Percentiles rank a stretch among this genome's conserved stretches.
phyloP scores from a whole-genome alignment of 345 rosid genomes.

The Heritiera fomes region DNA sequence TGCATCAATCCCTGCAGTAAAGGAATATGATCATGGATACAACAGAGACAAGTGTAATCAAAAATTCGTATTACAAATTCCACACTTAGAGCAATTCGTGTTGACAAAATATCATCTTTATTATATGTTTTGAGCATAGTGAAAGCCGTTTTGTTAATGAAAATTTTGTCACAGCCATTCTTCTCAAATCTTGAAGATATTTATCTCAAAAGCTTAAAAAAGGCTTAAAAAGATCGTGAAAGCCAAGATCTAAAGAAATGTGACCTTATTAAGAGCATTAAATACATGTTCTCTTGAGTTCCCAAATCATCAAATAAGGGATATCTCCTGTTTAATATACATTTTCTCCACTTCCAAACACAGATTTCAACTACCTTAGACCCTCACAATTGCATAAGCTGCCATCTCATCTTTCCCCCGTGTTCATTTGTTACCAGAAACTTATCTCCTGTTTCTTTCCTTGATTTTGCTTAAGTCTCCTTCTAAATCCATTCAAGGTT shows the following conservation, averaged over 20 bases:
- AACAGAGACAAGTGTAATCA: not conserved
- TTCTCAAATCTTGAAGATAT: not conserved
- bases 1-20: conserved; percentile 79
- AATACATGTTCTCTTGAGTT: not conserved
- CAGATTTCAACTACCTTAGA: not conserved
- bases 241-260: not conserved
- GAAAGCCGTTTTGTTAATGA: conserved; percentile 3
- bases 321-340: not conserved
- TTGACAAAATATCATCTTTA: not conserved
- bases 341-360: not conserved
- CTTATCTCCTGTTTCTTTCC: not conserved
- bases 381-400: conserved; percentile 4
- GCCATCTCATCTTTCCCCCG: not conserved
- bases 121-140: not conserved
- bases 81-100: not conserved
- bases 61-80: not conserved
- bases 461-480: not conserved
- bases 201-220: not conserved
- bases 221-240: not conserved
- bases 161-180: not conserved
- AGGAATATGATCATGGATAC: conserved; percentile 11
- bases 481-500: not conserved
- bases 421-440: not conserved
- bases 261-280: too few species aligned
- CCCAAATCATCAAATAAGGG: not conserved